Conservation (phyloP, 345 rosid species). For the Dipteronia dyeriana region DNA sequence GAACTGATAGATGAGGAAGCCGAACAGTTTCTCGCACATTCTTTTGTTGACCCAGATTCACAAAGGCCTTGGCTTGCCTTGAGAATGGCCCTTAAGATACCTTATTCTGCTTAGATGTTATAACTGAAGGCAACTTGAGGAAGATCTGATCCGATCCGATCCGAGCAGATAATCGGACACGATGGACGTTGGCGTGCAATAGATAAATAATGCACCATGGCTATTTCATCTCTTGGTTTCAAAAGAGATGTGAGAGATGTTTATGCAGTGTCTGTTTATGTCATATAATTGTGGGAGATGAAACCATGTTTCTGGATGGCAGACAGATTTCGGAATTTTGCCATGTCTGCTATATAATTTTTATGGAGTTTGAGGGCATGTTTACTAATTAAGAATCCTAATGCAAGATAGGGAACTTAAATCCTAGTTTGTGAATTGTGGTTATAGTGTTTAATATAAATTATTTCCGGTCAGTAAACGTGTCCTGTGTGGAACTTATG, state of each 20-base stretch:
- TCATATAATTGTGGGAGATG: not conserved
- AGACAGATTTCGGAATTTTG: not conserved
- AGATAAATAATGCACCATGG: not conserved
- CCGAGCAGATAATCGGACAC: not conserved
- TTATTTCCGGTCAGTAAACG: too few species aligned
- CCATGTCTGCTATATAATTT: not conserved
- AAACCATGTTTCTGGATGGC: not conserved
- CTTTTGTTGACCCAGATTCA: slow-evolving; percentile 78
- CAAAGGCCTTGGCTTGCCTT: slow-evolving; percentile 79
- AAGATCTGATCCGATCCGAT: not conserved
- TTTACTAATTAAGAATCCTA: too few species aligned
- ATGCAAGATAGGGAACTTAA: too few species aligned
- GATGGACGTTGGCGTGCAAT: not conserved
- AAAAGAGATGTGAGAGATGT: not conserved
- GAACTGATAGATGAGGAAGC: slow-evolving; percentile 90
- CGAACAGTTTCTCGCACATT: slow-evolving; percentile 69
- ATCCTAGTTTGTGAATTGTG: too few species aligned
- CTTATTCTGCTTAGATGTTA: slow-evolving; percentile 57
- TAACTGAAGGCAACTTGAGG: not conserved
- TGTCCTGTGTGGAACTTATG: too few species aligned
- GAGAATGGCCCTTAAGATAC: slow-evolving; percentile 73
- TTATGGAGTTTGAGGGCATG: too few species aligned
- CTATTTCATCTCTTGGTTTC: not conserved
- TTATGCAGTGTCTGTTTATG: not conserved
- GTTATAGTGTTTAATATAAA: too few species aligned